Evolutionary conservation across 179 eudicot genomes (phyloP).

Genomic region (Drosera spatulata): DNA sequence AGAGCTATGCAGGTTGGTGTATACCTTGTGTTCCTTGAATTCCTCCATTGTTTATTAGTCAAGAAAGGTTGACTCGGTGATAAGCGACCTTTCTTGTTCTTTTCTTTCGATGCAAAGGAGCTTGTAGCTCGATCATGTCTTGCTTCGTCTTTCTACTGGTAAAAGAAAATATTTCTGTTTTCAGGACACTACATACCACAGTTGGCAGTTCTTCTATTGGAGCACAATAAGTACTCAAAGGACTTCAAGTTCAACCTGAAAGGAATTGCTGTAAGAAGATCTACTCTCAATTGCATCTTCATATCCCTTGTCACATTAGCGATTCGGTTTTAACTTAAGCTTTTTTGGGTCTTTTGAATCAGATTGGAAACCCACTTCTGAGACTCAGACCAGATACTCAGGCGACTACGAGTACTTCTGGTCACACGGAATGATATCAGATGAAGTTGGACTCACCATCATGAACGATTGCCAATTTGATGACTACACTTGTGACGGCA

Average conservation of each 20-base stretch:
- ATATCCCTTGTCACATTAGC: neutral
- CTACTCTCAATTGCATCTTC: neutral
- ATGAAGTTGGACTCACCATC: constrained; percentile 69
- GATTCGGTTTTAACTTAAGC: neutral
- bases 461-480: constrained; percentile 75
- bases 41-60: too few species aligned
- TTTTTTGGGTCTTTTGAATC: neutral
- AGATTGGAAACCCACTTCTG: constrained; percentile 99
- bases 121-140: too few species aligned
- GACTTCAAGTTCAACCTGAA: constrained; percentile 70
- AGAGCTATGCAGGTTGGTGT: constrained; percentile 88
- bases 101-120: too few species aligned
- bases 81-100: too few species aligned
- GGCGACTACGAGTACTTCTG: constrained; percentile 77
- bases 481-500: constrained; percentile 56
- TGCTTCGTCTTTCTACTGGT: too few species aligned
- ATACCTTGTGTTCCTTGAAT: neutral
- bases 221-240: constrained; percentile 53
- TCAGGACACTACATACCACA: constrained; percentile 96
- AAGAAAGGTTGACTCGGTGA: too few species aligned
- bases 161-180: neutral
- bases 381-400: constrained; percentile 73
- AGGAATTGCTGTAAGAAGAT: constrained; percentile 70
- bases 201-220: constrained; percentile 67
- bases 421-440: constrained; percentile 99